Evolutionary conservation across 345 rosid genomes (phyloP).

Genomic region (Corchorus olitorius): DNA sequence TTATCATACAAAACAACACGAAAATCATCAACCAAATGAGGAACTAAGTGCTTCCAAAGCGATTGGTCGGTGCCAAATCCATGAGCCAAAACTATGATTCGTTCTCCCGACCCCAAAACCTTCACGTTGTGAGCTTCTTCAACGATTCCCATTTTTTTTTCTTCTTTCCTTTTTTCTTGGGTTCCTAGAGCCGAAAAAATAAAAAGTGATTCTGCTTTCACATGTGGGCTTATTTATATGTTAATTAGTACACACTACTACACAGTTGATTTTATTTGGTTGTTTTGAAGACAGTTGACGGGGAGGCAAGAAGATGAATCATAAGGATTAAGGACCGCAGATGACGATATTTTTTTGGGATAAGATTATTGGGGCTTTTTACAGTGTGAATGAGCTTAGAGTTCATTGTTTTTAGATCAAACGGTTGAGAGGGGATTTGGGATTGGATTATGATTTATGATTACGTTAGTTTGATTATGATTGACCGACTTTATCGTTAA

Average conservation of each 20-base stretch:
- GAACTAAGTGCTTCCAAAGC: conserved; percentile 87
- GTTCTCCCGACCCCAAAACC: conserved; percentile 65
- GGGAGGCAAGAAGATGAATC: not conserved
- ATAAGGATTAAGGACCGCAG: conserved; percentile 11
- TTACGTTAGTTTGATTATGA: not conserved
- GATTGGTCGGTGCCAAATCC: conserved; percentile 97
- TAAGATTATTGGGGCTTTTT: not conserved
- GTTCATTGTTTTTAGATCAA: not conserved
- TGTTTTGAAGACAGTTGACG: not conserved
- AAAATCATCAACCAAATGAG: conserved; percentile 69
- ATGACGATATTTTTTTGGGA: not conserved
- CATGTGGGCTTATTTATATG: not conserved
- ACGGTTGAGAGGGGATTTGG: not conserved
- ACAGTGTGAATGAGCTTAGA: not conserved
- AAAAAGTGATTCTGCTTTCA: not conserved
- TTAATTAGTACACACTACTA: too few relatives aligned
- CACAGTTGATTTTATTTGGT: not conserved
- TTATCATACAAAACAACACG: conserved; percentile 76
- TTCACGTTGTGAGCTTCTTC: conserved; percentile 88
- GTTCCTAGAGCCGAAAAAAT: not conserved
- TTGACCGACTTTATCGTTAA: not conserved
- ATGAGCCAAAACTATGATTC: conserved; percentile 64
- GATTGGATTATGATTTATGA: not conserved
- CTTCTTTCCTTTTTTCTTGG: not conserved
- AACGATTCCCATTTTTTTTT: conserved; percentile 51